phyloP scores from a whole-genome alignment of 2,329 filamentous ascomycete species.

The Cadophora luteo-olivacea region DNA sequence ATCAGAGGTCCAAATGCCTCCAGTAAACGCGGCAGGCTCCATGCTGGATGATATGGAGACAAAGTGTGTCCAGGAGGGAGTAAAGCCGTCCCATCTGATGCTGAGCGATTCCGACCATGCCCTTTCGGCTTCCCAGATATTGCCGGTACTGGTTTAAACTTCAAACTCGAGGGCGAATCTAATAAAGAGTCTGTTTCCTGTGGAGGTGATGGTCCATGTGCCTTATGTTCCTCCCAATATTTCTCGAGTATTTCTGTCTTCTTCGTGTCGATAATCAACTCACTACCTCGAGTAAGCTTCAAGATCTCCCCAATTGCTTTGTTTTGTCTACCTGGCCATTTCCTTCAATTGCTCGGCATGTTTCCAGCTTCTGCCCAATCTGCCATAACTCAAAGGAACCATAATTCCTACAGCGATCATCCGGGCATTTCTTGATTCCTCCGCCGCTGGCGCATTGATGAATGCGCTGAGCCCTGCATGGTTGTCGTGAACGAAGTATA shows the following conservation, averaged over 20 bases:
- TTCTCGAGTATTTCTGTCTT: conserved; percentile 71
- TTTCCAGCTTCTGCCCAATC: conserved; percentile 87
- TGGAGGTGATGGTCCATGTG: conserved; percentile 39
- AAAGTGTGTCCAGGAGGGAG: conserved; percentile 69
- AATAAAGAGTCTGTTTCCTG: conserved; percentile 40
- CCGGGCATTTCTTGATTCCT: conserved; percentile 82
- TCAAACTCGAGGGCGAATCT: conserved; percentile 50
- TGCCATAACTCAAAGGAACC: conserved; percentile 83
- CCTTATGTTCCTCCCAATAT: conserved; percentile 76
- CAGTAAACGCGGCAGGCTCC: conserved; percentile 78
- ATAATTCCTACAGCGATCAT: conserved; percentile 93
- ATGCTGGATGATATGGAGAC: conserved; percentile 82
- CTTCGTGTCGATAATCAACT: conserved; percentile 69
- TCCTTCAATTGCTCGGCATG: conserved; percentile 79
- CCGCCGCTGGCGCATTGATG: conserved; percentile 80
- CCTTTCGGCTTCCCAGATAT: conserved; percentile 46
- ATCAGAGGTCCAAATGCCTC: conserved; percentile 89
- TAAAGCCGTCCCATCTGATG: conserved; percentile 66
- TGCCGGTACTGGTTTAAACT: conserved; percentile 49
- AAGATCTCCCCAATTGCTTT: not conserved
- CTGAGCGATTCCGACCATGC: conserved; percentile 64
- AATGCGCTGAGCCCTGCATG: conserved; percentile 93
- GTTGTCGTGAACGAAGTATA: conserved; percentile 88
- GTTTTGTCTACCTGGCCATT: conserved; percentile 67
- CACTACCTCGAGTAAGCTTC: conserved; percentile 46